Evolutionary conservation across 2,329 filamentous ascomycete species (phyloP), one percentile per base, ranked within the genome.

Genomic region (Allantophomopsis cytisporea): DNA sequence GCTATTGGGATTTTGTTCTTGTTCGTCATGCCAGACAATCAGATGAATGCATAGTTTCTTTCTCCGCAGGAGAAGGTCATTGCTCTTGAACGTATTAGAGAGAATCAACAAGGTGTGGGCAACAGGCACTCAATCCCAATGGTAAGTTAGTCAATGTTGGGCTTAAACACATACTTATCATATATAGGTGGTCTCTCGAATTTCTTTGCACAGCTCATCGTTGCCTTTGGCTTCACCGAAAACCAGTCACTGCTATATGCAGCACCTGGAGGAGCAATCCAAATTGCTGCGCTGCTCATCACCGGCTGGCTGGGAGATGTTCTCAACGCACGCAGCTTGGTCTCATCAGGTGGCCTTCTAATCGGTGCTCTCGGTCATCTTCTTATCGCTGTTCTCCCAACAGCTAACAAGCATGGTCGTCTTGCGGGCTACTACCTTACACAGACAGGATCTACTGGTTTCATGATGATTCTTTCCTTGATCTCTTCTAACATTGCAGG

Each of bases 41-140:
- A 65, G 1, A 63, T 70, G 48, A 54, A 60, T 36, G 63, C 68
- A 2, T 39, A 40, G 5, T 66, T 59, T 51, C 45, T 65, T 30
- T 56, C 50, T 1, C 52, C 59, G 23, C 47, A 44, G 7, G 59
- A 66, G 46, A 60, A 60, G 44, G 60, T 64, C 3, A 62, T 60
- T 1, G 57, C 71, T 3, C 55, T 71, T 30, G 66, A 66, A 51
- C 65, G 69, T 38, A 60, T 74, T 39, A 65, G 62, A 35, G 60
- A 66, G 38, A 73, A 76, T 54, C 64, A 73, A 54, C 73, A 67
- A 2, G 71, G 71, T 23, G 65, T 73, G 31, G 57, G 63, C 39
- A 70, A 61, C 50, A 64, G 60, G 42, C 63, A 61, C 39, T 72
- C 73, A 55, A 64, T 2, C 61, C 61, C 0, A 73, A 73, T 37